Evolutionary conservation across 2,329 filamentous ascomycete genomes (phyloP).

Genomic region (Talaromyces sp.): DNA sequence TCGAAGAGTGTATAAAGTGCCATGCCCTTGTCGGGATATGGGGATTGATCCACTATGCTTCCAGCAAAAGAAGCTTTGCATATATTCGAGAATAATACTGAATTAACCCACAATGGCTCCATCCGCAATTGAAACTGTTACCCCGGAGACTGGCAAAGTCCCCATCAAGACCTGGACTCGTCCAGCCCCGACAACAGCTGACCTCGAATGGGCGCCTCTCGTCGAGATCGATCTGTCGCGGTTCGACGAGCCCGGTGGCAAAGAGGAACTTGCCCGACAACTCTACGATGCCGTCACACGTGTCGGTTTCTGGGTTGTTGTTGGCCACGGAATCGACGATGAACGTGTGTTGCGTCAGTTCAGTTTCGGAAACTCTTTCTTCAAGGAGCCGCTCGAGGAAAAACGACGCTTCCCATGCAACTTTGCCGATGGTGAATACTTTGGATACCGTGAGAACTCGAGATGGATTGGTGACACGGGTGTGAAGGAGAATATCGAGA

Average conservation of each 20-base stretch:
- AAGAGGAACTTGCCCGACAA: conserved; percentile 38
- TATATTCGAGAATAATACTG: background rate
- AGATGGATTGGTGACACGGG: conserved; percentile 34
- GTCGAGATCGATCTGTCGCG: conserved; percentile 51
- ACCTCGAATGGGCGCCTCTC: conserved; percentile 46
- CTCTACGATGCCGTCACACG: conserved; percentile 48
- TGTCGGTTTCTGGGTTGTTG: conserved; percentile 27
- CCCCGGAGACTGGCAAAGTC: conserved; percentile 3
- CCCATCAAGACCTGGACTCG: conserved; percentile 23
- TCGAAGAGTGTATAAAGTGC: background rate
- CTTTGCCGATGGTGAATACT: conserved; percentile 25
- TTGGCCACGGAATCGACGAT: conserved; percentile 44
- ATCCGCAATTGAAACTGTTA: conserved; percentile 16
- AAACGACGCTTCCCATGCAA: conserved; percentile 43
- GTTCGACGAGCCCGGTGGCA: conserved; percentile 50
- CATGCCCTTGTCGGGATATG: background rate
- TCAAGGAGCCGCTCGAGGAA: conserved; percentile 49
- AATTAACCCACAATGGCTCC: conserved; percentile 16
- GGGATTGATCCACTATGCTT: background rate
- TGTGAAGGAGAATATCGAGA: conserved; percentile 34
- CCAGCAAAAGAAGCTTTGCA: background rate
- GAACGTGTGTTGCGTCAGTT: conserved; percentile 54
- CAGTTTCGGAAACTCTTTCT: conserved; percentile 52
- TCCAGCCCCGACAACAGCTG: conserved; percentile 31
- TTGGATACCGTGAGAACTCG: conserved; percentile 27